Evolutionary conservation across 176 grass and related monocot species (phyloP).

Genomic region (Phoenix dactylifera): DNA sequence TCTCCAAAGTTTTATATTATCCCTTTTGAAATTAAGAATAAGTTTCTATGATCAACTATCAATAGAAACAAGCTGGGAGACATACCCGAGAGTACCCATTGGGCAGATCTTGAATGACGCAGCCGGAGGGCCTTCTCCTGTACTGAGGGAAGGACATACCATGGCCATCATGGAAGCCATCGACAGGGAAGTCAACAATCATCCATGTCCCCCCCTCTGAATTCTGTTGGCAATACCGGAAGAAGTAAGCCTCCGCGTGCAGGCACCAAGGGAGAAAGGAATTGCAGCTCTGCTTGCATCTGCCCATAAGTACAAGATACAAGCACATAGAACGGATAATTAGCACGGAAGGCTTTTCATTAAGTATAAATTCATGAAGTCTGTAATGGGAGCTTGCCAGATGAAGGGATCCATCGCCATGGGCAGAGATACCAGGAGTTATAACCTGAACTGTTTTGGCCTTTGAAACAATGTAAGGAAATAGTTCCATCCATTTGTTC

Average conservation of each 20-base stretch:
- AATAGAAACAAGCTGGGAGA: no score
- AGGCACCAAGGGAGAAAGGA: constrained; percentile 74
- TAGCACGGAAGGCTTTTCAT: no score
- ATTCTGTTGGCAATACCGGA: constrained; percentile 81
- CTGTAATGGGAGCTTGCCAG: constrained; percentile 30
- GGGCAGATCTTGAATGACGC: constrained; percentile 92
- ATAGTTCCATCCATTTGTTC: constrained; percentile 97
- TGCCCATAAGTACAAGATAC: constrained; percentile 5
- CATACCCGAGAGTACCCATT: constrained; percentile 87
- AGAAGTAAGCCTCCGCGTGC: constrained; percentile 63
- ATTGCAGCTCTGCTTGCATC: constrained; percentile 95
- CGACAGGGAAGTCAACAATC: constrained; percentile 67
- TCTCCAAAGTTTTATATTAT: no score
- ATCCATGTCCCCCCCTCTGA: constrained; percentile 65
- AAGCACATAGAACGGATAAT: no score
- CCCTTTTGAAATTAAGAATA: no score
- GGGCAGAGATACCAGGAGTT: constrained; percentile 41
- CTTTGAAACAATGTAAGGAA: constrained; percentile 74
- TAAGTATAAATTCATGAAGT: no score
- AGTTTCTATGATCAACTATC: no score
- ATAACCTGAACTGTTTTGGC: constrained; percentile 76
- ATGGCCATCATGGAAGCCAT: constrained; percentile 51
- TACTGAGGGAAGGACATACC: constrained; percentile 31
- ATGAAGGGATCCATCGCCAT: constrained; percentile 64
- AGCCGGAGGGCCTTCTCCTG: constrained; percentile 62